phyloP scores from a whole-genome alignment of 345 rosid species.

The Euphorbia peplus region DNA sequence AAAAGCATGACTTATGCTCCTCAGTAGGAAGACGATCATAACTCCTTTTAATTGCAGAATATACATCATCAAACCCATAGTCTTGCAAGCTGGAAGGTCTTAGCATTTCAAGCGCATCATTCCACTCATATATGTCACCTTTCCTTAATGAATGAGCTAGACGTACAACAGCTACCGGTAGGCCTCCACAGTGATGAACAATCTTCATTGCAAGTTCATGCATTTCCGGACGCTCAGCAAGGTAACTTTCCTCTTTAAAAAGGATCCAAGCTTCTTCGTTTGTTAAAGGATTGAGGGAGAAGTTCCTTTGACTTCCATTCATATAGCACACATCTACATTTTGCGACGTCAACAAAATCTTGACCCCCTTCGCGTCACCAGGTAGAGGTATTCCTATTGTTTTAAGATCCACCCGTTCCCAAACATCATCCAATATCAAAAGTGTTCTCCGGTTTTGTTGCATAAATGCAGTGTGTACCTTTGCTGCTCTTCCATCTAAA shows the following conservation, averaged over 20 bases:
- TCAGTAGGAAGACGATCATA: background rate
- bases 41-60: background rate
- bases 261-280: background rate
- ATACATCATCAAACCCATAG: background rate
- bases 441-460: background rate
- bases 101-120: background rate
- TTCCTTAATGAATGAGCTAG: too few species aligned
- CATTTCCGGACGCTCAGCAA: background rate
- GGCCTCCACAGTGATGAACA: slow-evolving; percentile 6
- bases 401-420: background rate
- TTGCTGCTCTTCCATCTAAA: background rate
- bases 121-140: background rate
- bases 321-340: background rate
- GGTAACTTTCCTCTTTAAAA: background rate
- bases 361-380: background rate
- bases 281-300: background rate
- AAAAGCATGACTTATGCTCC: background rate
- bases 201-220: background rate
- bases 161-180: slow-evolving; percentile 6
- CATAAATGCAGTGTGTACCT: background rate
- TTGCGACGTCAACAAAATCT: background rate
- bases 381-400: background rate
- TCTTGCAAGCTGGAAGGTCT: background rate
- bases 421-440: background rate
- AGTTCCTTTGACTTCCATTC: background rate